Base-by-base conservation (phyloP, 495 filamentous ascomycete species). In the Darksidea phi region DNA sequence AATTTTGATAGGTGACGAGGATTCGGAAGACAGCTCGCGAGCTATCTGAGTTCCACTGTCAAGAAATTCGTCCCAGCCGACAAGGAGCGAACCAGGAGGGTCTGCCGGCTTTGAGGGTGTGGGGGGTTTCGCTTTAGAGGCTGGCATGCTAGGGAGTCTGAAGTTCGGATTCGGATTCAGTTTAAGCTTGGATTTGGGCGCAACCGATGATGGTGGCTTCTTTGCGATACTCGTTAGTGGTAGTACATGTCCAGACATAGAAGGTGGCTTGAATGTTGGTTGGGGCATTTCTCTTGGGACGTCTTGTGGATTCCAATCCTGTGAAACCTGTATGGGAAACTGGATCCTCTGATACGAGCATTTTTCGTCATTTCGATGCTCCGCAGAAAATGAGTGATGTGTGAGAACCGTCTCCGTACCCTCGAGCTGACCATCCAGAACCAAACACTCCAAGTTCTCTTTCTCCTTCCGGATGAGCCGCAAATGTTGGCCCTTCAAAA, bases 11-110 rank as follows among this genome's bases (percentile, higher is more conserved):
- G n/a, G 7, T 38, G 36, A 4, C 10, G 21, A 2, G 25, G 43
- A 2, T 6, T 46, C 63, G 36, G 52, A 41, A 1, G 60, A 60
- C 8, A 74, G 57, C 41, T 75, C 71, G 21, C 71, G 58, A 5
- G 69, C 66, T 18, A 75, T 73, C 46, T 75, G 72, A 0, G 72
- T 73, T 25, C 60, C 66, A 53, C 70, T 75, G 8, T 52, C 71
- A 4, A 75, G 64, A 28, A 70, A 68, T 46, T 71, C 68, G 41
- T 70, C 67, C 67, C 66, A 72, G 21, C 59, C 69, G 26, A 61
- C 64, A 1, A 48, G n/a, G 6, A 57, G 23, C 0, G 26, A 20
- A 51, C 43, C 1, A 17, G 17, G 13, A 20, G 54, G 17, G 15
- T n/a, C 18, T 49, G 24, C n/a, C 0, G 43, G 28, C 21, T 48